These are phyloP conservation scores for Jacaranda copaia DNA, from an alignment of 257 asterid species.

Conservation along the genomic window DNA sequence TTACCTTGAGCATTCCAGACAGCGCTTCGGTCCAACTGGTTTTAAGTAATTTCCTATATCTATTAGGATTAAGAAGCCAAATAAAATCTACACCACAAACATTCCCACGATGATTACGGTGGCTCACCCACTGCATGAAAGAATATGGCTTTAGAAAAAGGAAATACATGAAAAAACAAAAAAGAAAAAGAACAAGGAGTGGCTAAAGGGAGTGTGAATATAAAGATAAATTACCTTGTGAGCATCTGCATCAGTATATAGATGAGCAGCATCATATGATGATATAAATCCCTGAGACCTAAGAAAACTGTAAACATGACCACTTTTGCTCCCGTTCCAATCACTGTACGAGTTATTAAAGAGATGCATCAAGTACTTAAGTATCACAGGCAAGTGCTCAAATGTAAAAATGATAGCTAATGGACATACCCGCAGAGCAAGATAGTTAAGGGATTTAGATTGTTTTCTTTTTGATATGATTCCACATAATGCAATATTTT, in stretches of 20 bases:
- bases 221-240: constrained; percentile 54
- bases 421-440: constrained; percentile 64
- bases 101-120: constrained; percentile 77
- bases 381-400: neutral
- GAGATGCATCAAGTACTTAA: neutral
- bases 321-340: constrained; percentile 79
- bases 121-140: constrained; percentile 71
- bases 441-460: constrained; percentile 69
- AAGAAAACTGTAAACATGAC: constrained; percentile 74
- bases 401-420: neutral
- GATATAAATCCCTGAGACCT: constrained; percentile 79
- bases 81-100: constrained; percentile 79
- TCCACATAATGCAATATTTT: constrained; percentile 65
- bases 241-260: constrained; percentile 73
- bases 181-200: too few species aligned
- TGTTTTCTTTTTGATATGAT: constrained; percentile 64
- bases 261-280: constrained; percentile 76
- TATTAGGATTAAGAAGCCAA: constrained; percentile 78
- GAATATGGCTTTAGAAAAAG: constrained; percentile 29
- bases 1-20: constrained; percentile 74
- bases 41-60: constrained; percentile 65
- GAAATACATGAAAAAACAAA: constrained; percentile 2
- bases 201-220: neutral
- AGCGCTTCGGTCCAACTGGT: constrained; percentile 79
- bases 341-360: constrained; percentile 49